Conservation (phyloP, 805 yeast species). For the Candida patagonica region DNA sequence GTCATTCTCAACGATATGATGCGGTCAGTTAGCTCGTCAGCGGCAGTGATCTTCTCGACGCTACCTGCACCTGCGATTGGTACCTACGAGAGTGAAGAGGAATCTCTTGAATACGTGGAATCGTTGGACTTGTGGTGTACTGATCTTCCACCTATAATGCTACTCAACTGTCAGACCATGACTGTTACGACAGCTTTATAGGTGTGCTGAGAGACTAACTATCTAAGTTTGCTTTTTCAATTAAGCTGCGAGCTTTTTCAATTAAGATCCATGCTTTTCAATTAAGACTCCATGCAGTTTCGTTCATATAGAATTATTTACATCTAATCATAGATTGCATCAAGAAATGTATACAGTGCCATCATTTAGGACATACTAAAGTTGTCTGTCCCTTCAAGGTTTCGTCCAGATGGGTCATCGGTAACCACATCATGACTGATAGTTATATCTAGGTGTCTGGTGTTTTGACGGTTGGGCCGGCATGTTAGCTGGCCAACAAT, state of each 20-base stretch:
- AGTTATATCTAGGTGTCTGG: conserved; percentile 83
- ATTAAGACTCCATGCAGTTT: no score
- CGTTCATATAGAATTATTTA: no score
- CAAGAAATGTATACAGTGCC: not conserved
- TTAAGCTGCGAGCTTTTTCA: no score
- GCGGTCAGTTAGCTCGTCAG: conserved; percentile 49
- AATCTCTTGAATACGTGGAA: conserved; percentile 64
- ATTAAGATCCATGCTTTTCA: no score
- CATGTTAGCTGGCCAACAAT: conserved; percentile 65
- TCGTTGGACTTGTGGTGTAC: conserved; percentile 74
- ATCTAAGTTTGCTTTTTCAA: no score
- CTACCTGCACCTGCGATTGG: conserved; percentile 83
- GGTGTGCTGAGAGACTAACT: conserved; percentile 2
- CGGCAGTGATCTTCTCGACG: conserved; percentile 79
- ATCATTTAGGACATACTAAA: not conserved
- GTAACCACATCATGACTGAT: conserved; percentile 46
- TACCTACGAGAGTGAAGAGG: conserved; percentile 60
- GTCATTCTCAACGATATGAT: conserved; percentile 79
- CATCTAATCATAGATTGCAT: no score
- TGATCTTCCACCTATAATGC: conserved; percentile 70
- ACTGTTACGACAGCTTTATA: conserved; percentile 91
- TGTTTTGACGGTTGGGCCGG: conserved; percentile 68
- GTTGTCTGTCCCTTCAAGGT: not conserved
- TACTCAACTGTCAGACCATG: conserved; percentile 86
- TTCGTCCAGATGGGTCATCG: conserved; percentile 1